phyloP scores from a whole-genome alignment of 768 basidiomycete species.

The Leccinum rimulosum region DNA sequence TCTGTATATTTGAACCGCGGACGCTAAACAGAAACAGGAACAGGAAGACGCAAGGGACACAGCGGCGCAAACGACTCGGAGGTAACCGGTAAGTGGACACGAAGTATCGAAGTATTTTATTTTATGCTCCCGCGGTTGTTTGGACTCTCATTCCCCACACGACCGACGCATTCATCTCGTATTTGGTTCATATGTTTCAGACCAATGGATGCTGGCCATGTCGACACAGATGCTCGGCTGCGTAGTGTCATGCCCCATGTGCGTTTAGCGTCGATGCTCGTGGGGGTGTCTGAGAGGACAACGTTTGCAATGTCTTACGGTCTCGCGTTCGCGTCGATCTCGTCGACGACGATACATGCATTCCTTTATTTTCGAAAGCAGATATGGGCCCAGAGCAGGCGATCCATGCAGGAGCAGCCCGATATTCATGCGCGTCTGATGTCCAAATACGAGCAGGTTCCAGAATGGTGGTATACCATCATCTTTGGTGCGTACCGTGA shows the following conservation, averaged over 20 bases:
- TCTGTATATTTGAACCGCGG: too few species aligned
- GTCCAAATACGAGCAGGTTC: conserved; percentile 54
- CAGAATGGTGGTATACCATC: conserved; percentile 56
- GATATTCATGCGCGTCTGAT: conserved; percentile 68
- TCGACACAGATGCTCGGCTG: background rate
- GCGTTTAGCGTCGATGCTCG: conserved; percentile 3
- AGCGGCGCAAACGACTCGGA: too few species aligned
- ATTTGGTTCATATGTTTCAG: too few species aligned
- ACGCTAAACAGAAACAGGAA: too few species aligned
- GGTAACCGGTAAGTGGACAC: too few species aligned
- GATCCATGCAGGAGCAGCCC: conserved; percentile 73
- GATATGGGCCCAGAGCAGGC: conserved; percentile 68
- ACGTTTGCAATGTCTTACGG: conserved; percentile 81
- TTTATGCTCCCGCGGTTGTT: too few species aligned
- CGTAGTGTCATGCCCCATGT: background rate
- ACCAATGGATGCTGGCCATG: too few species aligned
- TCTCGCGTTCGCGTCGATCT: conserved; percentile 79
- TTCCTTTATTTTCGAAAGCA: conserved; percentile 76
- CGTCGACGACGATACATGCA: conserved; percentile 71
- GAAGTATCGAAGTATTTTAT: too few species aligned
- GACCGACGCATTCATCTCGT: too few species aligned
- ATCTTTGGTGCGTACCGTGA: conserved; percentile 24
- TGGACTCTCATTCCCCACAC: too few species aligned
- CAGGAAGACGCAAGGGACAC: too few species aligned
- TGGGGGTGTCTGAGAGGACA: conserved; percentile 23